phyloP scores from a whole-genome alignment of 129 eudicot species.

The Centella asiatica region DNA sequence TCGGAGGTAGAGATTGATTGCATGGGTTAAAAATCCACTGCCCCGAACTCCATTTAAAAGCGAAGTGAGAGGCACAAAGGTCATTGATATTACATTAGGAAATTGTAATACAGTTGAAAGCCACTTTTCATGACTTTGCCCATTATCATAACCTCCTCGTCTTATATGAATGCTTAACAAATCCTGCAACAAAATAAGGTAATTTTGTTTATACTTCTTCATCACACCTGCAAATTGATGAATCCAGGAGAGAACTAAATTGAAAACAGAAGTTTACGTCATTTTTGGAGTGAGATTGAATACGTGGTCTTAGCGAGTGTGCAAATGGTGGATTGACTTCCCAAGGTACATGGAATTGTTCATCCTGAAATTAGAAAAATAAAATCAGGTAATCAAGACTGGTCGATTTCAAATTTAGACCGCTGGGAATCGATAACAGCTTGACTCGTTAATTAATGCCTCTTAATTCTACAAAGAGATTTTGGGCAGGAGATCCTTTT shows the following conservation, averaged over 20 bases:
- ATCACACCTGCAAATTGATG: neutral
- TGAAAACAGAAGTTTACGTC: slow-evolving; percentile 43
- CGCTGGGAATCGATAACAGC: neutral
- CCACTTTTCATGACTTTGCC: slow-evolving; percentile 81
- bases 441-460: neutral
- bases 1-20: slow-evolving; percentile 86
- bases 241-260: neutral
- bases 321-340: slow-evolving; percentile 49
- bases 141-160: slow-evolving; percentile 81
- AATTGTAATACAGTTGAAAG: slow-evolving; percentile 85
- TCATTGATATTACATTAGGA: slow-evolving; percentile 85
- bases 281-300: slow-evolving; percentile 60
- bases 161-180: slow-evolving; percentile 65
- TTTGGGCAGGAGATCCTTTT: neutral
- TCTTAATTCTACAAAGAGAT: neutral
- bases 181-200: slow-evolving; percentile 47
- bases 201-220: slow-evolving; percentile 2
- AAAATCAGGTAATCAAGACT: slow-evolving; percentile 15
- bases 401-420: neutral
- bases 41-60: slow-evolving; percentile 85
- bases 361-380: slow-evolving; percentile 35
- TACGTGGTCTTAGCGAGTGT: slow-evolving; percentile 55
- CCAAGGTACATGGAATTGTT: slow-evolving; percentile 44
- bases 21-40: slow-evolving; percentile 89
- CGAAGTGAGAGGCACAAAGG: slow-evolving; percentile 81